These are phyloP conservation scores for Dryas octopetala DNA, from an alignment of 306 rosid species.

Conservation along the genomic window DNA sequence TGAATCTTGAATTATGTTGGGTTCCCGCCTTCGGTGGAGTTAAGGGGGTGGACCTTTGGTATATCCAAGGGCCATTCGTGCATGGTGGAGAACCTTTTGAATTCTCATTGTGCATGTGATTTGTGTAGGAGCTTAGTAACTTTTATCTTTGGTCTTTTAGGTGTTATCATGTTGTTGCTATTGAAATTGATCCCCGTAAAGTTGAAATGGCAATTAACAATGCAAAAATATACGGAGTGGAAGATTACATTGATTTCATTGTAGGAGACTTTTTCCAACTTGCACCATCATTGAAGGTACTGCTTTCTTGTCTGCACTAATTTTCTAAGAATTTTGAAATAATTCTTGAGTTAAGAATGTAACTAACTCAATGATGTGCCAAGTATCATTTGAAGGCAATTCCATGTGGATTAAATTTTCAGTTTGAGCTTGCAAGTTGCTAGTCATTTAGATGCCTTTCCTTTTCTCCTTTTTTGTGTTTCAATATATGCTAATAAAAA, in stretches of 20 bases:
- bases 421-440: not conserved
- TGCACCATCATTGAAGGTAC: conserved; percentile 39
- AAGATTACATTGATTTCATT: conserved; percentile 36
- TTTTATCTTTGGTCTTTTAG: conserved; percentile 17
- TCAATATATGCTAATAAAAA: not conserved
- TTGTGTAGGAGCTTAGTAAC: conserved; percentile 12
- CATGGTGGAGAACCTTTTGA: not conserved
- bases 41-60: not conserved
- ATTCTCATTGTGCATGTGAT: not conserved
- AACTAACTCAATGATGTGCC: not conserved
- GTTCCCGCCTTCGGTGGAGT: not conserved
- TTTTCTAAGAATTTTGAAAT: conserved; percentile 5
- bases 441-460: not conserved
- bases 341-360: not conserved
- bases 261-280: conserved; percentile 43
- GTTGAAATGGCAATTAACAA: conserved; percentile 34
- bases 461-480: not conserved
- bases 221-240: conserved; percentile 37
- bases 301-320: not conserved
- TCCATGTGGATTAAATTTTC: not conserved
- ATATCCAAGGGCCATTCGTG: not conserved
- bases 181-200: conserved; percentile 36
- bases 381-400: not conserved
- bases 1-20: not conserved
- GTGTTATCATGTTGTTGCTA: conserved; percentile 36